Percentiles rank a stretch among this genome's conserved stretches.
Evolutionary conservation across 2,329 filamentous ascomycete species (phyloP).

Genomic region (Sclerotiophoma versabilis): DNA sequence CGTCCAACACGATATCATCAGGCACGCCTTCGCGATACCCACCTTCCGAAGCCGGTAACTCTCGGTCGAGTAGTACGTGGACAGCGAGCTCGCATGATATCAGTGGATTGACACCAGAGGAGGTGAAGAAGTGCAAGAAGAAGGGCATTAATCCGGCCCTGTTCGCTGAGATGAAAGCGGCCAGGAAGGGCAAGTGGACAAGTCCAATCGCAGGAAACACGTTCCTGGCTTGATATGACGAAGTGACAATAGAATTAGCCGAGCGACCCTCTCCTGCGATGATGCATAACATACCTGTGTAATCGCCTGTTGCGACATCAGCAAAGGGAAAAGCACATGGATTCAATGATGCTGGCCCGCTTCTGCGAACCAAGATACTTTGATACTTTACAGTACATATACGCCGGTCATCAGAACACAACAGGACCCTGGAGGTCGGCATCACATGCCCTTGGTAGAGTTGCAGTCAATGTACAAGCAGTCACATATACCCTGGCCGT

Average conservation of each 20-base stretch:
- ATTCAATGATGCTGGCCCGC: background rate
- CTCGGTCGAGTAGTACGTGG: conserved; percentile 46
- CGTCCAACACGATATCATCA: conserved; percentile 30
- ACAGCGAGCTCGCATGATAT: conserved; percentile 51
- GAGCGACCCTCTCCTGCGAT: background rate
- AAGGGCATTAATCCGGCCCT: conserved; percentile 57
- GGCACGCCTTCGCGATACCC: conserved; percentile 23
- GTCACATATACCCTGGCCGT: too few species aligned
- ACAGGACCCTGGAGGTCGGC: too few species aligned
- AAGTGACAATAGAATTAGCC: background rate
- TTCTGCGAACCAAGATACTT: too few species aligned
- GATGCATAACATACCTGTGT: background rate
- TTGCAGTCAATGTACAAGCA: too few species aligned
- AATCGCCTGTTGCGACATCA: background rate
- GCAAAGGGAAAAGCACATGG: background rate
- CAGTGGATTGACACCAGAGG: conserved; percentile 48
- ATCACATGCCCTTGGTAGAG: too few species aligned
- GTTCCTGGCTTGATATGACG: conserved; percentile 28
- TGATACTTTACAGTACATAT: too few species aligned
- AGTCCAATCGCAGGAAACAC: conserved; percentile 47
- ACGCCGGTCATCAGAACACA: too few species aligned
- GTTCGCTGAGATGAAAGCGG: conserved; percentile 58
- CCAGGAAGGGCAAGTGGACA: conserved; percentile 49
- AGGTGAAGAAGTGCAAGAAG: conserved; percentile 54
- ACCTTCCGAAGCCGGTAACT: conserved; percentile 19